Conservation (phyloP, 495 filamentous ascomycete genomes). For the Penicillium bovifimosum region DNA sequence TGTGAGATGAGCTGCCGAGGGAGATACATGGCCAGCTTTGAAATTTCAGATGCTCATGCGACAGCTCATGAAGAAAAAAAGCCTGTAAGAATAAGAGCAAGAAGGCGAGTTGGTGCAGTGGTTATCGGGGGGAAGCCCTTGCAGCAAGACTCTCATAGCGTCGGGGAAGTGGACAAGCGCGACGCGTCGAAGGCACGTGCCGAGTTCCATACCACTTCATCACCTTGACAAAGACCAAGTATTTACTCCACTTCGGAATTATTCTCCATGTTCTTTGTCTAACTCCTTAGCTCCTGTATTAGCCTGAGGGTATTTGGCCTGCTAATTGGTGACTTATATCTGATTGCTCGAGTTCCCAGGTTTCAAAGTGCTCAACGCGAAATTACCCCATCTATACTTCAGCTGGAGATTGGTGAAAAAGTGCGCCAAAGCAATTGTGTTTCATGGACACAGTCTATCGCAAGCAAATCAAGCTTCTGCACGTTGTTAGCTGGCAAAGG, state of each 20-base stretch:
- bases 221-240: conserved; percentile 18
- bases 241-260: neutral
- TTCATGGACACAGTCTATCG: neutral
- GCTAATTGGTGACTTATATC: too few species aligned
- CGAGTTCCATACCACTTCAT: conserved; percentile 23
- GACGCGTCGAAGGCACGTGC: conserved; percentile 26
- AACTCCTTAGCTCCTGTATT: neutral
- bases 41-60: conserved; percentile 14
- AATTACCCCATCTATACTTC: neutral
- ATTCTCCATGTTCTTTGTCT: neutral
- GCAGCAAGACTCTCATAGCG: conserved; percentile 9
- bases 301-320: too few species aligned
- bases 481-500: conserved; percentile 26
- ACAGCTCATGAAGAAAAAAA: conserved; percentile 19
- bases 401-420: too few species aligned
- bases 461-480: conserved; percentile 10
- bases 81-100: conserved; percentile 2
- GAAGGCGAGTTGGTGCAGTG: neutral
- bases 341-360: too few species aligned
- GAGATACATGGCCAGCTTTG: conserved; percentile 72
- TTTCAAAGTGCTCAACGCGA: neutral
- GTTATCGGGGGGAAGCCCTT: conserved; percentile 6
- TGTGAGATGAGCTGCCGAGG: conserved; percentile 82
- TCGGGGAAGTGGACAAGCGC: conserved; percentile 17
- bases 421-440: too few species aligned